A percentile compares a stretch with the other conserved stretches of the same genome.
These are phyloP conservation scores for Hygrocybe punicea DNA, from an alignment of 768 basidiomycete species.

Conservation along the genomic window DNA sequence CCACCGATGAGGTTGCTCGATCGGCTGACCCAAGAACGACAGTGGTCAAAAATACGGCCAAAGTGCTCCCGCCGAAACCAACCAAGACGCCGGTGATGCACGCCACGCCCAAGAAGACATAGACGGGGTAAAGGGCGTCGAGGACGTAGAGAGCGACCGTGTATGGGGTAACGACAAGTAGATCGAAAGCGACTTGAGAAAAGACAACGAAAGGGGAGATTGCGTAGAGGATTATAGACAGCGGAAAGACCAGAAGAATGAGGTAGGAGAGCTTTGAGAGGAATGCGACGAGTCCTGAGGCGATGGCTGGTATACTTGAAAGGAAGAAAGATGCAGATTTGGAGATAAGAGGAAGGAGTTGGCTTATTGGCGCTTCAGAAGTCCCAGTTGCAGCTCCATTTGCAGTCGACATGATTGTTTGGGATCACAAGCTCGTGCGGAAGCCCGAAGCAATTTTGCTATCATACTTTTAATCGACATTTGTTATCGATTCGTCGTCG, in stretches of 20 bases:
- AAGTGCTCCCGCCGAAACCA: constrained; percentile 35
- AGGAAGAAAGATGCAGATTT: neutral
- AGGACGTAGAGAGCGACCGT: constrained; percentile 35
- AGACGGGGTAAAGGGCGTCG: constrained; percentile 50
- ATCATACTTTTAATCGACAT: no score
- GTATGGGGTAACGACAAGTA: constrained; percentile 48
- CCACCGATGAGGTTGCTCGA: no score
- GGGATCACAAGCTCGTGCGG: no score
- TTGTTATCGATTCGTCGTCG: no score
- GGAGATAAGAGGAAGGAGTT: neutral
- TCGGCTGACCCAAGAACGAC: neutral
- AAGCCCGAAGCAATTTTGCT: no score
- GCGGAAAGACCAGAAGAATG: constrained; percentile 24
- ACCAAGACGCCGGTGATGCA: constrained; percentile 49
- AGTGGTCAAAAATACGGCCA: neutral
- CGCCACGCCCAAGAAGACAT: constrained; percentile 54
- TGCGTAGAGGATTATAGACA: constrained; percentile 38
- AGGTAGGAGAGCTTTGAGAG: constrained; percentile 1
- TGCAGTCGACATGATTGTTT: no score
- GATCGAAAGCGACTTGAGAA: constrained; percentile 37
- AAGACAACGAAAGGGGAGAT: constrained; percentile 49
- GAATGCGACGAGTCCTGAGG: neutral
- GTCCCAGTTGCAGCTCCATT: neutral
- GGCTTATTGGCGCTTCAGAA: neutral
- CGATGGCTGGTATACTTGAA: neutral